phyloP scores from a whole-genome alignment of 1,284 basidiomycete genomes.

The Athelia psychrophila region DNA sequence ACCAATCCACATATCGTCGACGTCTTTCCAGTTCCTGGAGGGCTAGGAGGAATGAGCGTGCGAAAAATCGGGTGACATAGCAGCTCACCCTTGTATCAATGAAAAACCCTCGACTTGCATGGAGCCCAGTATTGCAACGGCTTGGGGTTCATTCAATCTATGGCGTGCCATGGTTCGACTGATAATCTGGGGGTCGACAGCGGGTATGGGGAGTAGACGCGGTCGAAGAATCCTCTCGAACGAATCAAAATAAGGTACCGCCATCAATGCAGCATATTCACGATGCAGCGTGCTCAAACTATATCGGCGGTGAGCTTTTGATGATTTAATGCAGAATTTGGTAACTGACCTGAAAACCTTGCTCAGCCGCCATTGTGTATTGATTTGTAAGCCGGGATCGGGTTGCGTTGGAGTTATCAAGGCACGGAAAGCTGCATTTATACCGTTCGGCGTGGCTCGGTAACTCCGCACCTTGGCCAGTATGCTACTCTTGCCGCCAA shows the following conservation, averaged over 20 bases:
- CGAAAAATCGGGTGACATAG: slow-evolving; percentile 5
- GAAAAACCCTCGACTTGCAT: slow-evolving; percentile 79
- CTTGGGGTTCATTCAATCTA: slow-evolving; percentile 92
- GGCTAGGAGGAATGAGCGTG: slow-evolving; percentile 44
- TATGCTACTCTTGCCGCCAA: slow-evolving; percentile 44
- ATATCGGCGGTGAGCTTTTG: not conserved
- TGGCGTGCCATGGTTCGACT: slow-evolving; percentile 68
- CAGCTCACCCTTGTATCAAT: slow-evolving; percentile 89
- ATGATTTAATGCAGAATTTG: not conserved
- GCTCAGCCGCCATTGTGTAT: slow-evolving; percentile 71
- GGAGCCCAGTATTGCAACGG: slow-evolving; percentile 82
- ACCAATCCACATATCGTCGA: slow-evolving; percentile 98
- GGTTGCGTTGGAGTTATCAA: slow-evolving; percentile 32
- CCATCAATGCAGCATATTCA: slow-evolving; percentile 88
- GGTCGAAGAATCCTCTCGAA: slow-evolving; percentile 71
- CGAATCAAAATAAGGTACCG: slow-evolving; percentile 82
- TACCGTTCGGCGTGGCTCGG: slow-evolving; percentile 46
- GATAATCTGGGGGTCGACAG: slow-evolving; percentile 54
- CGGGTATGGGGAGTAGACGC: slow-evolving; percentile 46
- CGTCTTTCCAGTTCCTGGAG: slow-evolving; percentile 98
- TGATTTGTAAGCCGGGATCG: slow-evolving; percentile 61
- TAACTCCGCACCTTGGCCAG: slow-evolving; percentile 84
- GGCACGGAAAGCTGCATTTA: slow-evolving; percentile 50
- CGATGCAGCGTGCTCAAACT: slow-evolving; percentile 91
- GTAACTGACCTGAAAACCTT: slow-evolving; percentile 78